Percentiles rank a stretch among this genome's conserved stretches.
phyloP scores from a whole-genome alignment of 1,284 basidiomycete species.

The Fomitopsis pinicola region DNA sequence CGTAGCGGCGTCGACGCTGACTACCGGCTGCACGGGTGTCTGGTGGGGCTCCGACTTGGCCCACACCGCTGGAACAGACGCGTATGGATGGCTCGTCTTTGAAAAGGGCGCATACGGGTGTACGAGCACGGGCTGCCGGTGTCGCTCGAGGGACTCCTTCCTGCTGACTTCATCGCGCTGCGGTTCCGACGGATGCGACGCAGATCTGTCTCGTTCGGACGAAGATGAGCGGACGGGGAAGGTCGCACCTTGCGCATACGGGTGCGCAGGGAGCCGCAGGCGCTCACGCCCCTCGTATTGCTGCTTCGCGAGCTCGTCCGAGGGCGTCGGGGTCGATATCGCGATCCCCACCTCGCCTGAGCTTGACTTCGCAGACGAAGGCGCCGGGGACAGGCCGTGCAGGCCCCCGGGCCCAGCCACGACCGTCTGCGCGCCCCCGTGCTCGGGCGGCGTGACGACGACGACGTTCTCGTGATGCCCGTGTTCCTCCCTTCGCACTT shows the following conservation, averaged over 20 bases:
- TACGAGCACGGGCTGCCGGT: conserved; percentile 40
- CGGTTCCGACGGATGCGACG: conserved; percentile 22
- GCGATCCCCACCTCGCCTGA: conserved; percentile 57
- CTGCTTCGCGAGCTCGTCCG: conserved; percentile 28
- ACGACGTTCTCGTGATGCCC: conserved; percentile 14
- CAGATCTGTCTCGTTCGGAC: neutral
- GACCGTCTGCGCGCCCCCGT: neutral
- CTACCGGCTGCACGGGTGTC: neutral
- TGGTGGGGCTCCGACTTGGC: conserved; percentile 1
- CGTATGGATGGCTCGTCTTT: conserved; percentile 31
- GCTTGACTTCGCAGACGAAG: conserved; percentile 24
- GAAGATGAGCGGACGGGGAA: conserved; percentile 23
- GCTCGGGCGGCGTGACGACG: conserved; percentile 13
- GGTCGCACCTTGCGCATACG: conserved; percentile 48
- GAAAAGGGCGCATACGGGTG: conserved; percentile 39
- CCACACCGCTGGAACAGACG: conserved; percentile 7
- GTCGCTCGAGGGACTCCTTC: conserved; percentile 39
- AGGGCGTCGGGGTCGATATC: conserved; percentile 52
- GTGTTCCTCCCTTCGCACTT: conserved; percentile 14
- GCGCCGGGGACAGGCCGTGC: conserved; percentile 26
- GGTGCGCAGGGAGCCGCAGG: conserved; percentile 45
- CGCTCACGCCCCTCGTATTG: conserved; percentile 24
- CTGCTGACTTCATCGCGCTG: conserved; percentile 6
- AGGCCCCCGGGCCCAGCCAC: conserved; percentile 6
- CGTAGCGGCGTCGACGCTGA: neutral